These are phyloP conservation scores for Epichloe amarillans DNA, from an alignment of 2,329 filamentous ascomycete genomes.

Conservation along the genomic window DNA sequence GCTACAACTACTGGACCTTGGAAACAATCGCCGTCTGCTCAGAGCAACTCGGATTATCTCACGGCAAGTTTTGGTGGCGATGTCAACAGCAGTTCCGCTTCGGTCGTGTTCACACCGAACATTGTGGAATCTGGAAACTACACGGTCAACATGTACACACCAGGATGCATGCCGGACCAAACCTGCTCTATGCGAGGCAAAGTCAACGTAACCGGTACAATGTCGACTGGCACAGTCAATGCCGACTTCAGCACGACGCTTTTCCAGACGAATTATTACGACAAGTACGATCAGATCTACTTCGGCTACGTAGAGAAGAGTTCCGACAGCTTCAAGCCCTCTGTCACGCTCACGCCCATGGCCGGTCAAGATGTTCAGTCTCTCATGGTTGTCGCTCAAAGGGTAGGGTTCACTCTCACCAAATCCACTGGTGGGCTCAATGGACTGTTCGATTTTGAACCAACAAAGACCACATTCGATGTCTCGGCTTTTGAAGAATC, in stretches of 20 bases:
- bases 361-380: constrained; percentile 45
- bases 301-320: constrained; percentile 71
- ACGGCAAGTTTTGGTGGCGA: constrained; percentile 47
- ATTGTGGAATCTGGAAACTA: constrained; percentile 87
- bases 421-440: constrained; percentile 72
- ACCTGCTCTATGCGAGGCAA: constrained; percentile 65
- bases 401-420: constrained; percentile 63
- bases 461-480: constrained; percentile 37
- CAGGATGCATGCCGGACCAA: constrained; percentile 70
- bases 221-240: constrained; percentile 38
- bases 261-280: constrained; percentile 86
- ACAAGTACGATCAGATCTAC: constrained; percentile 93
- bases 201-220: constrained; percentile 66
- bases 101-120: constrained; percentile 70
- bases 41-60: constrained; percentile 66
- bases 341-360: constrained; percentile 62
- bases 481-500: constrained; percentile 55
- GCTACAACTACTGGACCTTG: constrained; percentile 64
- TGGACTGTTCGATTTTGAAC: constrained; percentile 80
- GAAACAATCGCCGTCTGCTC: constrained; percentile 50
- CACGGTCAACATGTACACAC: constrained; percentile 80
- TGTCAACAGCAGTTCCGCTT: constrained; percentile 43
- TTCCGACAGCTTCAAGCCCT: constrained; percentile 60
- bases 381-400: constrained; percentile 77
- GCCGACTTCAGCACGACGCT: constrained; percentile 46